phyloP scores from a whole-genome alignment of 2,329 filamentous ascomycete species.

The Westerdykella aurantiaca region DNA sequence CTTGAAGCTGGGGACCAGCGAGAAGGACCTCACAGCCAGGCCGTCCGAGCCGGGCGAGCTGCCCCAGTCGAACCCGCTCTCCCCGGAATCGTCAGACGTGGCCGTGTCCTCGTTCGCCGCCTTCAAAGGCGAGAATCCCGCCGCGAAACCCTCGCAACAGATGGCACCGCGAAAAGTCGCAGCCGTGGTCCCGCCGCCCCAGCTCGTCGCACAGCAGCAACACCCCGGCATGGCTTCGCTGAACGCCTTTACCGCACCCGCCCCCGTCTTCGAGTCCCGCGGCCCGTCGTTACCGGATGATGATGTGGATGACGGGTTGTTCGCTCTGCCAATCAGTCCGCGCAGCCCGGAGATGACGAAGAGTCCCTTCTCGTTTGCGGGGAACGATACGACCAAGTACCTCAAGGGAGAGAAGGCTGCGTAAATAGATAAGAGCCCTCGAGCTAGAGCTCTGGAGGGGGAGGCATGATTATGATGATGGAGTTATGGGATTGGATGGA shows the following conservation, averaged over 20 bases:
- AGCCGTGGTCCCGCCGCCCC: conserved; percentile 33
- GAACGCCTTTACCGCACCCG: conserved; percentile 38
- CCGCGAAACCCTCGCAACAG: conserved; percentile 35
- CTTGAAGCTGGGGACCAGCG: conserved; percentile 68
- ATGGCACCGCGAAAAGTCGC: conserved; percentile 28
- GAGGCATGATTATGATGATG: too few relatives aligned
- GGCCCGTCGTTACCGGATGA: conserved; percentile 34
- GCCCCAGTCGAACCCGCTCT: conserved; percentile 47
- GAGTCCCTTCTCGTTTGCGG: conserved; percentile 66
- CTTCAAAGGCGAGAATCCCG: conserved; percentile 48
- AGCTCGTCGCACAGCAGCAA: conserved; percentile 29
- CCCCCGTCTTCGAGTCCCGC: conserved; percentile 26
- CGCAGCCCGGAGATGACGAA: conserved; percentile 79
- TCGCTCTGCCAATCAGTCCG: conserved; percentile 80
- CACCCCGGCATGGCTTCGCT: conserved; percentile 40
- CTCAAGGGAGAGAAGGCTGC: conserved; percentile 24
- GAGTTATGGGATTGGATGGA: too few relatives aligned
- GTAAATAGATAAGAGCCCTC: conserved; percentile 4
- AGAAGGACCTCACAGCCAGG: conserved; percentile 55
- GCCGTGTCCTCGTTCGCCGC: conserved; percentile 56
- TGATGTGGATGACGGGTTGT: conserved; percentile 72
- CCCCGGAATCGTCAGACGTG: conserved; percentile 58
- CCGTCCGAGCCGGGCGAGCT: conserved; percentile 14
- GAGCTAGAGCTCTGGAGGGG: background rate
- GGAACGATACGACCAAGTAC: conserved; percentile 30